Base-by-base conservation (phyloP, 1,284 basidiomycete genomes). In the Ustilago bromivora region DNA sequence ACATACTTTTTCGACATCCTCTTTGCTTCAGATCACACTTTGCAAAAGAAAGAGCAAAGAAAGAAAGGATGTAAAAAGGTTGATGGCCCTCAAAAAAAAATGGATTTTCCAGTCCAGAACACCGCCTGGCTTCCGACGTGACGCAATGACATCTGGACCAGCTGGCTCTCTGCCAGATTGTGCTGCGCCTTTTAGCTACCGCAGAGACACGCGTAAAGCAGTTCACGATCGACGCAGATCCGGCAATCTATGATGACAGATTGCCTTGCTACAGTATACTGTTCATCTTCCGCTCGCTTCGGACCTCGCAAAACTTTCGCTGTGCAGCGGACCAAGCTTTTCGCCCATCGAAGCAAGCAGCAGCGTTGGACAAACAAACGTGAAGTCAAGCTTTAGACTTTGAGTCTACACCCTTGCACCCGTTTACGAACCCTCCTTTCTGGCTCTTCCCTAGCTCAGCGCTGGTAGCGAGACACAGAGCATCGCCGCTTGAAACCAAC, bases 121-220 rank as follows among this genome's bases (percentile, higher is more conserved):
- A n/a, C n/a, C n/a, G n/a, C n/a, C n/a, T n/a, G n/a, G n/a, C n/a
- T n/a, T n/a, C n/a, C n/a, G n/a, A n/a, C n/a, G n/a, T n/a, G n/a
- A n/a, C n/a, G n/a, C n/a, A n/a, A n/a, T n/a, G n/a, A n/a, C n/a
- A n/a, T n/a, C n/a, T n/a, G n/a, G n/a, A n/a, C n/a, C n/a, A n/a
- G n/a, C n/a, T n/a, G n/a, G n/a, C n/a, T n/a, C n/a, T n/a, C n/a
- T n/a, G n/a, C n/a, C n/a, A n/a, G n/a, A n/a, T n/a, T n/a, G n/a
- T n/a, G n/a, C n/a, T n/a, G n/a, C n/a, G n/a, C n/a, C n/a, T n/a
- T n/a, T n/a, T n/a, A n/a, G n/a, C n/a, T n/a, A 17, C 32, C 57
- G 51, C 40, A 31, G 57, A 60, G 17, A 34, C 15, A 40, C 53
- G 15, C 34, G 55, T 13, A 19, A 60, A 35, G 49, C 63, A 60